These are phyloP conservation scores for Huntiella moniliformis DNA, from an alignment of 2,329 filamentous ascomycete species.

Conservation along the genomic window DNA sequence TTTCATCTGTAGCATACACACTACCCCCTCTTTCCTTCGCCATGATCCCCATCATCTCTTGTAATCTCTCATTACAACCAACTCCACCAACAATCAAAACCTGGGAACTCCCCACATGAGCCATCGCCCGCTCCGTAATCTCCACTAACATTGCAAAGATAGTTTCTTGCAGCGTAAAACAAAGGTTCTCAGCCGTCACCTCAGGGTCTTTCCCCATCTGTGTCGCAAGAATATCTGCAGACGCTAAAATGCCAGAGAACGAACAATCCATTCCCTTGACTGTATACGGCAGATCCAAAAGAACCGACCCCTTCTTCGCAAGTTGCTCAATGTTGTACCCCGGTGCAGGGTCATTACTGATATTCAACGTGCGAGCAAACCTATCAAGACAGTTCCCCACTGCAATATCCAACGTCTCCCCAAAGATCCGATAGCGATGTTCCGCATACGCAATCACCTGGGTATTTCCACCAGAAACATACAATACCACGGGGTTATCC, in stretches of 20 bases:
- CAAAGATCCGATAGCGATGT: slow-evolving; percentile 90
- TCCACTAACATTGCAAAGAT: slow-evolving; percentile 95
- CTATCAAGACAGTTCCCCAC: slow-evolving; percentile 95
- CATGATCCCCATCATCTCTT: slow-evolving; percentile 98
- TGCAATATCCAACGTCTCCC: slow-evolving; percentile 91
- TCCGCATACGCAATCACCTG: slow-evolving; percentile 95
- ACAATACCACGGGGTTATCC: slow-evolving; percentile 79
- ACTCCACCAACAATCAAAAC: slow-evolving; percentile 93
- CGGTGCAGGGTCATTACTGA: slow-evolving; percentile 88
- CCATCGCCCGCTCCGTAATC: slow-evolving; percentile 97
- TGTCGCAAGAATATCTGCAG: slow-evolving; percentile 60
- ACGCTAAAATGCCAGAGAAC: slow-evolving; percentile 79
- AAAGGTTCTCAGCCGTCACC: slow-evolving; percentile 68
- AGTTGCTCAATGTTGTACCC: slow-evolving; percentile 97
- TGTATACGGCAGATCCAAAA: slow-evolving; percentile 82
- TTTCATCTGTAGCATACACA: slow-evolving; percentile 87
- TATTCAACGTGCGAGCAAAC: slow-evolving; percentile 77
- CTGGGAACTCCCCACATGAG: slow-evolving; percentile 77
- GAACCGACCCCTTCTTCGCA: slow-evolving; percentile 49
- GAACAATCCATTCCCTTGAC: slow-evolving; percentile 99
- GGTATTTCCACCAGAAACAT: slow-evolving; percentile 90
- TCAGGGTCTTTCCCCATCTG: slow-evolving; percentile 37
- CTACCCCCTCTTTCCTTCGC: slow-evolving; percentile 70
- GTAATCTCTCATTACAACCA: slow-evolving; percentile 80
- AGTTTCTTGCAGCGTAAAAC: slow-evolving; percentile 89